Evolutionary conservation across 2,329 filamentous ascomycete genomes (phyloP).

Genomic region (Podosphaera fusca): DNA sequence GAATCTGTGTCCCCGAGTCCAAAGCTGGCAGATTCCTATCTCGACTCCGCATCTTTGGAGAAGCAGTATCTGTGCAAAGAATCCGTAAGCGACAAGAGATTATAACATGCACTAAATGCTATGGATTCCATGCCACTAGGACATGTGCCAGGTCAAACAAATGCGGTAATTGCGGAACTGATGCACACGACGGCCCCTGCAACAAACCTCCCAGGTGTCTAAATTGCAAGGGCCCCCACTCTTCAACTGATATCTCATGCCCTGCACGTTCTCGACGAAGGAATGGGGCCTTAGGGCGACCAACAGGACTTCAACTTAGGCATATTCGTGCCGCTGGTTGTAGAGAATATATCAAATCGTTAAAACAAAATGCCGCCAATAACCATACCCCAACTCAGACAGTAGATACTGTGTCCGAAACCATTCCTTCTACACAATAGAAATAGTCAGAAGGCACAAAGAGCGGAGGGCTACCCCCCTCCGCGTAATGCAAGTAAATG

Average conservation of each 20-base stretch:
- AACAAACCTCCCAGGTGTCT: neutral
- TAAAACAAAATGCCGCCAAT: too few species aligned
- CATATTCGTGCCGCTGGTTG: too few species aligned
- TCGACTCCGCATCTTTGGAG: neutral
- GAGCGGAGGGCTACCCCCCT: too few species aligned
- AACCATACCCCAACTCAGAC: too few species aligned
- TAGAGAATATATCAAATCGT: too few species aligned
- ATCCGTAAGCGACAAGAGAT: neutral
- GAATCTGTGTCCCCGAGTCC: neutral
- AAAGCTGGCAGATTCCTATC: neutral
- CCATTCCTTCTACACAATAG: too few species aligned
- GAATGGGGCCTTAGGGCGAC: neutral
- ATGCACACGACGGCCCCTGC: too few species aligned
- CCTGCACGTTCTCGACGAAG: neutral
- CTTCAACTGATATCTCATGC: neutral
- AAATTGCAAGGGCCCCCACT: neutral
- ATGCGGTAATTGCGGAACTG: neutral
- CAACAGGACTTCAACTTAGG: too few species aligned
- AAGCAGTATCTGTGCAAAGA: neutral
- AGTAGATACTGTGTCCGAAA: too few species aligned
- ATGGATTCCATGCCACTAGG: neutral
- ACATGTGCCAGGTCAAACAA: neutral
- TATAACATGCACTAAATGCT: too few species aligned
- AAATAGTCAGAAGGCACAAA: too few species aligned
- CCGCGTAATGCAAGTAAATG: too few species aligned